These are phyloP conservation scores for Nakaseomyces nivariensis DNA, from an alignment of 1,139 yeast species.

Conservation along the genomic window DNA sequence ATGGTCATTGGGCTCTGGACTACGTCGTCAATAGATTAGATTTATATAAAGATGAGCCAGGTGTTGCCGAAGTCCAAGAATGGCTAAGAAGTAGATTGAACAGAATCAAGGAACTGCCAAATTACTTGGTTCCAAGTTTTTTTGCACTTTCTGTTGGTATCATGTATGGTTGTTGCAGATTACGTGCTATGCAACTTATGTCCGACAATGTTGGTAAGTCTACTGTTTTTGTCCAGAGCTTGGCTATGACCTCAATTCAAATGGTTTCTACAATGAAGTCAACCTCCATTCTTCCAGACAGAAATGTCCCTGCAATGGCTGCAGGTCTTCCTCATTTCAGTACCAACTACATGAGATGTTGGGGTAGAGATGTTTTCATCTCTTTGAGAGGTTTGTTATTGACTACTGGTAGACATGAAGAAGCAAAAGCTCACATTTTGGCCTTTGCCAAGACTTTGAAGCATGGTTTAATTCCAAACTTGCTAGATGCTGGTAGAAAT, in stretches of 20 bases:
- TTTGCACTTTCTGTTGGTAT: slow-evolving; percentile 72
- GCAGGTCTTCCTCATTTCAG: slow-evolving; percentile 96
- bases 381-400: slow-evolving; percentile 73
- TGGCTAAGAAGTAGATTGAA: slow-evolving; percentile 67
- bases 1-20: slow-evolving; percentile 86
- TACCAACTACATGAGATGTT: slow-evolving; percentile 84
- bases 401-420: slow-evolving; percentile 67
- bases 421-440: slow-evolving; percentile 71
- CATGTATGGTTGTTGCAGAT: slow-evolving; percentile 73
- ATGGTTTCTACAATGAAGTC: slow-evolving; percentile 70
- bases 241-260: slow-evolving; percentile 78
- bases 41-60: slow-evolving; percentile 41
- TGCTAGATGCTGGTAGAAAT: slow-evolving; percentile 83
- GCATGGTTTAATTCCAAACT: slow-evolving; percentile 90
- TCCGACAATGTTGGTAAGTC: slow-evolving; percentile 45
- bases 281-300: slow-evolving; percentile 64
- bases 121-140: slow-evolving; percentile 75
- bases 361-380: slow-evolving; percentile 96
- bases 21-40: slow-evolving; percentile 55
- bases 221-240: slow-evolving; percentile 65
- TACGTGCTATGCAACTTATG: slow-evolving; percentile 52
- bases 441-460: slow-evolving; percentile 87
- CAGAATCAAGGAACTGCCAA: slow-evolving; percentile 60
- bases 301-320: slow-evolving; percentile 66
- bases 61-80: slow-evolving; percentile 42